phyloP scores from a whole-genome alignment of 768 basidiomycete species.

The Pluteus cervinus region DNA sequence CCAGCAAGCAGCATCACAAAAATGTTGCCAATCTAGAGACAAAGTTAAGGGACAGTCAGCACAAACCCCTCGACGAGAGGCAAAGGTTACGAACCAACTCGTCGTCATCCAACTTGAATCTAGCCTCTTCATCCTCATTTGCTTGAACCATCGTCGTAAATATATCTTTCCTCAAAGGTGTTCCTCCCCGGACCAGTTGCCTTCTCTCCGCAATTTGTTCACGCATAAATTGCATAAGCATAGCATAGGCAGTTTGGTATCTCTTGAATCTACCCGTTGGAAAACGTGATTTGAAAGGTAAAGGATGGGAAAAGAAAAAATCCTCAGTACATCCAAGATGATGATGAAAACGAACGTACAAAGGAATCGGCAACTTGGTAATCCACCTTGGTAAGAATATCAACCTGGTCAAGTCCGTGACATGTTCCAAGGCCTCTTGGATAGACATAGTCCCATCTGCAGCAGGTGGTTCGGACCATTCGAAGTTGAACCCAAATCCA shows the following conservation, averaged over 20 bases:
- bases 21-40: conserved; percentile 43
- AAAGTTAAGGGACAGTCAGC: neutral
- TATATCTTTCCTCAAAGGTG: conserved; percentile 20
- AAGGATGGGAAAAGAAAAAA: neutral
- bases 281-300: too few species aligned
- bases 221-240: conserved; percentile 2
- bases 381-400: neutral
- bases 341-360: conserved; percentile 1
- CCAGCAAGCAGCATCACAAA: conserved; percentile 52
- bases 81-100: conserved; percentile 27
- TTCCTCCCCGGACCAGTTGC: neutral
- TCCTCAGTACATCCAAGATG: neutral
- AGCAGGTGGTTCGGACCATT: conserved; percentile 1
- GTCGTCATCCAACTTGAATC: conserved; percentile 31
- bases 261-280: conserved; percentile 1
- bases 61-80: neutral
- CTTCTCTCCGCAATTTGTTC: neutral
- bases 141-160: conserved; percentile 41
- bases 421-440: conserved; percentile 10
- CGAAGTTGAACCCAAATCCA: conserved; percentile 9
- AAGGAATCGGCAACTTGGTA: neutral
- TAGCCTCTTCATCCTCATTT: conserved; percentile 36
- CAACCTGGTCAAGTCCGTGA: neutral
- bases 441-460: conserved; percentile 6
- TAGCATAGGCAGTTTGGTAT: neutral